Base-by-base conservation (phyloP, 306 rosid species). In the Arachis hypogaea region DNA sequence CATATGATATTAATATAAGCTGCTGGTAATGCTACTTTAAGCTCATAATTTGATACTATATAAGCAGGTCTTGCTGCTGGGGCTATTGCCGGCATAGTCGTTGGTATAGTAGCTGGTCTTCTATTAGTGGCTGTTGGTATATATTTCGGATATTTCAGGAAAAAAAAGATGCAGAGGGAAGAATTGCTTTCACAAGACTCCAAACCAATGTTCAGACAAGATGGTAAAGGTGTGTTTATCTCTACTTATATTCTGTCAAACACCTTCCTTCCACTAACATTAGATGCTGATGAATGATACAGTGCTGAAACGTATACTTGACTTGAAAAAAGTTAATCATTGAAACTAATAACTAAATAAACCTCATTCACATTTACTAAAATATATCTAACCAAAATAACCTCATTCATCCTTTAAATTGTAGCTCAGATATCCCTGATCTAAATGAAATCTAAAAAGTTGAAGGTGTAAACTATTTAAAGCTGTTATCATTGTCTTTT, bases 41-140 rank as follows among this genome's bases (percentile, higher is more conserved):
- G 77, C 85, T 82, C 66, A 79, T 76, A 29, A 73, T 77, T 71
- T 84, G 47, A 69, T 68, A 82, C 79, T 62, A 63, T 75, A 75
- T 76, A 56, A 81, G 80, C 97, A 94, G 97, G 92, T 74, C 75
- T 89, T 69, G 72, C 78, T n/a, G 83, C 74, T 44, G 95, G 88
- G 49, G 88, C 76, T 79, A 82, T 94, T 81, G 96, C 85, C 78
- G 96, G 92, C 70, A 82, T 92, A 87, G 55, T 75, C 68, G 76
- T 84, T 18, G 97, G 88, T 80, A 80, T 66, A 60, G 71, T 85
- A 59, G 96, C 76, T 55, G 95, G 59, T 57, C 73, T 88, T 79
- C 82, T 94, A 59, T n/a, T 84, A 29, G 42, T 94, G 75, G 95
- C 83, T 7, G 82, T 76, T 46, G 73, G 60, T 72, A 47, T 85